phyloP scores from a whole-genome alignment of 805 yeast genomes.

The Priceomyces fermenticarens region DNA sequence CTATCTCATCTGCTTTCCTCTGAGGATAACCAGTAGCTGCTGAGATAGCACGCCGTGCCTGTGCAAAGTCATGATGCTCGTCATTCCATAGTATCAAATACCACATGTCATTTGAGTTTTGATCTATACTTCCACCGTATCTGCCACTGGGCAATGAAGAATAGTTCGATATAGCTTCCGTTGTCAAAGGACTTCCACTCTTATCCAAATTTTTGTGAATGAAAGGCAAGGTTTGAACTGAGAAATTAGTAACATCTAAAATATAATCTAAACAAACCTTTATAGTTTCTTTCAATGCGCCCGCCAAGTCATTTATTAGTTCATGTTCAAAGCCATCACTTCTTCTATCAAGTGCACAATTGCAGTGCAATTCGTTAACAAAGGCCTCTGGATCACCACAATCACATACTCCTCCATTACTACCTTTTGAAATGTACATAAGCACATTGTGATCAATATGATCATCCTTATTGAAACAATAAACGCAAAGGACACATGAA shows the following conservation, averaged over 20 bases:
- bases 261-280: constrained; percentile 38
- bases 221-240: constrained; percentile 38
- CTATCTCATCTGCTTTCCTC: constrained; percentile 28
- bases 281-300: constrained; percentile 26
- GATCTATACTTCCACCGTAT: constrained; percentile 33
- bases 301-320: constrained; percentile 11
- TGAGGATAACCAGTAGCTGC: constrained; percentile 26
- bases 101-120: constrained; percentile 33
- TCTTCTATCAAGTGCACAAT: constrained; percentile 17
- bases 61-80: constrained; percentile 61
- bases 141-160: constrained; percentile 27
- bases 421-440: constrained; percentile 46
- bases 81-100: constrained; percentile 72
- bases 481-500: constrained; percentile 72
- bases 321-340: constrained; percentile 4
- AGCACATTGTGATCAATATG: constrained; percentile 66
- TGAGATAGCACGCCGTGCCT: constrained; percentile 48
- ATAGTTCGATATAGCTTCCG: constrained; percentile 25
- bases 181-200: constrained; percentile 18
- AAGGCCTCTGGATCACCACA: constrained; percentile 74
- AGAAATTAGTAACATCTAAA: constrained; percentile 39
- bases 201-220: constrained; percentile 30
- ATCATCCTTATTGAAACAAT: constrained; percentile 69
- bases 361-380: constrained; percentile 51
- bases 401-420: constrained; percentile 62